Conservation (phyloP, 805 yeast species). For the Grigorovia yakushimaensis region DNA sequence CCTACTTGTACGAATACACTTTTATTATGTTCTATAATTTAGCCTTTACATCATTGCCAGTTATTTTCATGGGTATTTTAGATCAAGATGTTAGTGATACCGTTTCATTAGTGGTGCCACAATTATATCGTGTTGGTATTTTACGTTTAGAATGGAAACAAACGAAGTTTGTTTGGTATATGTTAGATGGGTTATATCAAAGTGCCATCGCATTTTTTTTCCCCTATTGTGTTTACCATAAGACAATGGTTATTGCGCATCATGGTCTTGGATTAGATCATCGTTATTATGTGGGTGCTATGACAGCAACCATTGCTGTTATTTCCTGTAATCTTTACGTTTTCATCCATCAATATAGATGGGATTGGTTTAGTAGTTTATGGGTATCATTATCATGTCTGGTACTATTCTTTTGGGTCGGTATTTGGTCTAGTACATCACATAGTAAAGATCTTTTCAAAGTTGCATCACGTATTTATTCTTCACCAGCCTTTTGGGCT, state of each 20-base stretch:
- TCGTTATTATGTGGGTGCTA: conserved; percentile 61
- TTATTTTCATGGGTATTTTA: conserved; percentile 65
- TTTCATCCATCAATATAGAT: conserved; percentile 57
- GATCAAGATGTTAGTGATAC: conserved; percentile 73
- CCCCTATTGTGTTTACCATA: conserved; percentile 49
- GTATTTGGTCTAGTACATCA: conserved; percentile 57
- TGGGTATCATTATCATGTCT: conserved; percentile 50
- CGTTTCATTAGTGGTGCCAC: conserved; percentile 64
- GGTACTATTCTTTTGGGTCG: conserved; percentile 66
- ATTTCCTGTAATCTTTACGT: conserved; percentile 59
- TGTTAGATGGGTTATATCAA: conserved; percentile 71
- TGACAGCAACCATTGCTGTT: conserved; percentile 58
- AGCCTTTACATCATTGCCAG: conserved; percentile 76
- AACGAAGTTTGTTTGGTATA: conserved; percentile 58
- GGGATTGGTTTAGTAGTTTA: conserved; percentile 68
- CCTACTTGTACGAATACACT: conserved; percentile 70
- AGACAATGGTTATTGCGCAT: conserved; percentile 35
- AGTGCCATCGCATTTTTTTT: conserved; percentile 63
- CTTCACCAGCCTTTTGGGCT: conserved; percentile 57
- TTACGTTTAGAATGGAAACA: conserved; percentile 62
- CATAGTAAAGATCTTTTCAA: conserved; percentile 53
- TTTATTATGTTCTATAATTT: conserved; percentile 71
- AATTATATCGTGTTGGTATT: conserved; percentile 65
- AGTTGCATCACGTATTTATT: conserved; percentile 56
- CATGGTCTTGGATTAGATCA: conserved; percentile 59